phyloP scores from a whole-genome alignment of 345 rosid species.

The Boechera divaricarpa region DNA sequence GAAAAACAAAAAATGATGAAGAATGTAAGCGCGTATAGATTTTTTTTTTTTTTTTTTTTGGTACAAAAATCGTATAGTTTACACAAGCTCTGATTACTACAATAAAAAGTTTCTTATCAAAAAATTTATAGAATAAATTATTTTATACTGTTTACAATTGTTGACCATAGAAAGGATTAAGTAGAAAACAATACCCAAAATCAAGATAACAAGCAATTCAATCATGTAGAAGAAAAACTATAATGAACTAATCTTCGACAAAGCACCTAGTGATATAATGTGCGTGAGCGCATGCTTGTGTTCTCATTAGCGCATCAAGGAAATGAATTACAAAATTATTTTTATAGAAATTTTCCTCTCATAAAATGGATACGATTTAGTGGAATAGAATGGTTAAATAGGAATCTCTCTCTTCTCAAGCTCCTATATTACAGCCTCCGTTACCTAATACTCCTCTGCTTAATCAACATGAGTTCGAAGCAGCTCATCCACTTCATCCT shows the following conservation, averaged over 20 bases:
- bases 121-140: too few species aligned
- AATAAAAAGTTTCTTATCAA: too few species aligned
- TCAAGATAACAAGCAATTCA: not conserved
- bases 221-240: not conserved
- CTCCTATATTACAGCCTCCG: too few species aligned
- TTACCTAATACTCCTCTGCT: too few species aligned
- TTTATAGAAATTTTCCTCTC: not conserved
- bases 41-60: too few species aligned
- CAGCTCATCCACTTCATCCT: too few species aligned
- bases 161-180: not conserved
- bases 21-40: not conserved
- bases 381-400: not conserved
- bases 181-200: not conserved
- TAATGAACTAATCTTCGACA: not conserved
- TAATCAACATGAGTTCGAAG: too few species aligned
- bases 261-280: not conserved
- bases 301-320: not conserved
- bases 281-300: too few species aligned
- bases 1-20: not conserved
- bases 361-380: not conserved
- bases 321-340: not conserved
- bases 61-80: not conserved
- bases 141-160: not conserved
- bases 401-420: not conserved
- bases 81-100: not conserved